Percentiles rank a stretch among this genome's conserved stretches.
Conservation (phyloP, 2,329 filamentous ascomycete genomes). For the Sphaerulina vaccinii region DNA sequence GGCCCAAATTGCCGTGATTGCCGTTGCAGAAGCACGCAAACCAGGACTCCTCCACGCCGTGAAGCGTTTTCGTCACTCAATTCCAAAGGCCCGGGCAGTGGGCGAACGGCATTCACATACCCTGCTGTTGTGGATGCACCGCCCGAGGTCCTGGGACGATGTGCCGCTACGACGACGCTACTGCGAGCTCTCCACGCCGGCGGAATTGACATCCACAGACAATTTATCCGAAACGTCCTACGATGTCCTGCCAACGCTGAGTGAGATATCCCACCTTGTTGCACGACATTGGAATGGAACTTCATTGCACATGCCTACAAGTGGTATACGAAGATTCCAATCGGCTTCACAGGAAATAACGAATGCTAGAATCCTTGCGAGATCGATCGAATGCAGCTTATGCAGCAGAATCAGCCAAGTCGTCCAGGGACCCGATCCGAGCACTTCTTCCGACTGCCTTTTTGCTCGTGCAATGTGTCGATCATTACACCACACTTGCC, state of each 20-base stretch:
- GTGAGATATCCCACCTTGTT: too few species aligned
- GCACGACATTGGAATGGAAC: too few species aligned
- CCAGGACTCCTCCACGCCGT: background rate
- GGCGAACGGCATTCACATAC: background rate
- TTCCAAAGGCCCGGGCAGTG: background rate
- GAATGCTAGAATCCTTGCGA: too few species aligned
- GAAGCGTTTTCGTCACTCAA: background rate
- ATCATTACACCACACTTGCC: too few species aligned
- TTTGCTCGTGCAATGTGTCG: too few species aligned
- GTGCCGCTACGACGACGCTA: too few species aligned
- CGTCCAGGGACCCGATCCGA: too few species aligned
- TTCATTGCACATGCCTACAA: background rate
- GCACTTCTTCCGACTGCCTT: too few species aligned
- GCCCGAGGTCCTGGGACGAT: constrained; percentile 7
- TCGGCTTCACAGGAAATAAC: too few species aligned
- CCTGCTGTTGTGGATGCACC: background rate
- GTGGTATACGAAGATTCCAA: background rate
- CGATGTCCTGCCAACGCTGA: too few species aligned
- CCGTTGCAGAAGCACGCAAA: background rate
- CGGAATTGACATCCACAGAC: background rate
- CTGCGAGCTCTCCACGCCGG: background rate
- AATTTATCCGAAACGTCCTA: background rate
- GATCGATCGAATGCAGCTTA: too few species aligned
- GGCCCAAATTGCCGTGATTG: background rate
- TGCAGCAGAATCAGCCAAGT: too few species aligned